Evolutionary conservation across 352 stramenopile genomes (phyloP), one percentile per base, ranked within the genome.

Genomic region (Ophiocytium majus): DNA sequence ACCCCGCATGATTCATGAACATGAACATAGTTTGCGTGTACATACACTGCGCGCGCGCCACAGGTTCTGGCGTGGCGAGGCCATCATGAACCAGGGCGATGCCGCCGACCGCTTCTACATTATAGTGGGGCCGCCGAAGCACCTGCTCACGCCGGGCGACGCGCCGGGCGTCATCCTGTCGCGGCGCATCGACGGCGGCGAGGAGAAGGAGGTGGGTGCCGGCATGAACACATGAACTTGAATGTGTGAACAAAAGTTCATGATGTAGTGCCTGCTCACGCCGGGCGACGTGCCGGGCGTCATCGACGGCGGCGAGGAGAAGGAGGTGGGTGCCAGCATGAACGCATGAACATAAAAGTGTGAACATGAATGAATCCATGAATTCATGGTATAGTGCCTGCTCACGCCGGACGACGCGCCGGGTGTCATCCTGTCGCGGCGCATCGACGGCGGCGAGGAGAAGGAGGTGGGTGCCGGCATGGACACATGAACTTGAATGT

Each of bases 21-120:
- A n/a, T n/a, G n/a, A n/a, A n/a, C n/a, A n/a, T n/a, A n/a, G n/a
- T n/a, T n/a, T n/a, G n/a, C n/a, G n/a, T n/a, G n/a, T n/a, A n/a
- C n/a, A n/a, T n/a, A n/a, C n/a, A n/a, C n/a, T n/a, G n/a, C n/a
- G n/a, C n/a, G 5, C 43, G 43, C 43, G 14, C 43, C 43, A 14
- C 66, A 78, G 66, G 35, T 78, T 17, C 35, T 14, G 32, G 5
- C 66, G 66, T 14, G 83, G 83, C 10, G 83, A 87, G 9, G 10
- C 63, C 19, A 87, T 87, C 71, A 36, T 85, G n/a, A 1, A 19
- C 28, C 37, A 79, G 14, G 79, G 83, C 32, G 79, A 86, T 23
- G 33, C 23, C 34, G 78, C 66, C 0, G 50, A 71, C n/a, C 37
- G 83, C 35, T 84, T 87, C 80, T 85, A 87, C 83, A 36, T 87